Conservation (phyloP, 2,329 filamentous ascomycete species). For the Pseudomassariella vexata region DNA sequence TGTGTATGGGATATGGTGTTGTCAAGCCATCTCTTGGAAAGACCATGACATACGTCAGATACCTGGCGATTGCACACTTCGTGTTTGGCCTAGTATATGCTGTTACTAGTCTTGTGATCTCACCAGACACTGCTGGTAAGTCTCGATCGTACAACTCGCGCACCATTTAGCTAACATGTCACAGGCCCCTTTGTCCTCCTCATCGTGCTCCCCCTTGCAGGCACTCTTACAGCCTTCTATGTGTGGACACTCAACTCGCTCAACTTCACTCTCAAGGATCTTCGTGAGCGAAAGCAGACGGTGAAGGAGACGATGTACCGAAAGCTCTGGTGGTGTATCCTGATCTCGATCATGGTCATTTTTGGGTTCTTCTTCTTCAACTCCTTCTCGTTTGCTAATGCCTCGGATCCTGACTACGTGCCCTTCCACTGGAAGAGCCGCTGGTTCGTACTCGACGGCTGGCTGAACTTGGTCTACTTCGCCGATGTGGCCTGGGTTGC, state of each 20-base stretch:
- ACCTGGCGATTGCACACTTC: slow-evolving; percentile 88
- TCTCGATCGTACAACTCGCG: slow-evolving; percentile 1
- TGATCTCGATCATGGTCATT: slow-evolving; percentile 87
- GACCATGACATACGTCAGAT: slow-evolving; percentile 90
- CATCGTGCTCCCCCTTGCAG: slow-evolving; percentile 87
- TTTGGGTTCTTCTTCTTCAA: slow-evolving; percentile 99
- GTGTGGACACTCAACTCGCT: slow-evolving; percentile 97
- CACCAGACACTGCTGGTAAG: slow-evolving; percentile 74
- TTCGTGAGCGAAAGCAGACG: slow-evolving; percentile 89
- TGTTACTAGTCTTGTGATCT: slow-evolving; percentile 80
- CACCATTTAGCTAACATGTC: slow-evolving; percentile 13
- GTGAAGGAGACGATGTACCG: slow-evolving; percentile 95
- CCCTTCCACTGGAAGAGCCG: slow-evolving; percentile 95
- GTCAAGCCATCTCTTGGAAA: slow-evolving; percentile 89
- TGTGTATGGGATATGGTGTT: slow-evolving; percentile 99
- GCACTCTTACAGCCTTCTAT: slow-evolving; percentile 92
- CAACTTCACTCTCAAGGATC: slow-evolving; percentile 90
- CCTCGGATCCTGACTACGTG: slow-evolving; percentile 80
- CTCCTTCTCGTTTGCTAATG: slow-evolving; percentile 87
- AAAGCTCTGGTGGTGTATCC: slow-evolving; percentile 97
- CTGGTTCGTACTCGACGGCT: slow-evolving; percentile 96
- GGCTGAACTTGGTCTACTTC: slow-evolving; percentile 94
- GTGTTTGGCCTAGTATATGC: slow-evolving; percentile 92
- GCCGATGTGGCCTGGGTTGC: slow-evolving; percentile 89
- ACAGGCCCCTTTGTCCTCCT: slow-evolving; percentile 81